Evolutionary conservation across 768 basidiomycete genomes (phyloP), one percentile per base, ranked within the genome.

Genomic region (Tylopilus intermedius): DNA sequence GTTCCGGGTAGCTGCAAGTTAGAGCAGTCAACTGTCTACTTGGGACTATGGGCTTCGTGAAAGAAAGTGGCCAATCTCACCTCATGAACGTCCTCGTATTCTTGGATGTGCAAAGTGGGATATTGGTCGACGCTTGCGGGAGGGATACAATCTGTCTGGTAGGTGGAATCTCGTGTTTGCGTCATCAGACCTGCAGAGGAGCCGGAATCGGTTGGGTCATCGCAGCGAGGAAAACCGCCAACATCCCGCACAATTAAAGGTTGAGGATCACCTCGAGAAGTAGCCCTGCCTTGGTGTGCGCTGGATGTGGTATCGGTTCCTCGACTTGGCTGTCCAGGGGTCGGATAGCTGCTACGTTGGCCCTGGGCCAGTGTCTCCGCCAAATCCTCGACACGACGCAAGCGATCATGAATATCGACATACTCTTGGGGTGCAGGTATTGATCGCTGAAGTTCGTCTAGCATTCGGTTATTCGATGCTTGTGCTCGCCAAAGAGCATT

Each of bases 401-500:
- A 33, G 33, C 33, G 33, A 13, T 33, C 33, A 5, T 33, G 10
- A 33, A 33, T 14, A 13, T 33, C 33, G 4, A 11, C 13, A 13
- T 33, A 33, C 33, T 33, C 33, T 33, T 33, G 33, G 10, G 33
- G 33, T 13, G 33, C 33, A 33, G 33, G 33, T 2, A 33, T 33
- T 5, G 33, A 33, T 33, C 33, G 33, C 10, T 11, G 33, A 33
- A 33, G 4, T 33, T 33, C 33, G 33, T 33, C 33, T 14, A 33
- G 33, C 11, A 33, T 33, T 11, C 33, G 33, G 13, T 33, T 33
- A 5, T 33, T 33, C 33, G 33, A 33, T 5, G 33, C 33, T 67
- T 93, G 89, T 2, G 76, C 79, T 47, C 83, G 74, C 65, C 79
- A 72, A 27, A 93, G 65, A 7, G 75, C 78, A n/a, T 74, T 71